phyloP scores from a whole-genome alignment of 192 early-diverging fungal species.

The Diversispora eburnea region DNA sequence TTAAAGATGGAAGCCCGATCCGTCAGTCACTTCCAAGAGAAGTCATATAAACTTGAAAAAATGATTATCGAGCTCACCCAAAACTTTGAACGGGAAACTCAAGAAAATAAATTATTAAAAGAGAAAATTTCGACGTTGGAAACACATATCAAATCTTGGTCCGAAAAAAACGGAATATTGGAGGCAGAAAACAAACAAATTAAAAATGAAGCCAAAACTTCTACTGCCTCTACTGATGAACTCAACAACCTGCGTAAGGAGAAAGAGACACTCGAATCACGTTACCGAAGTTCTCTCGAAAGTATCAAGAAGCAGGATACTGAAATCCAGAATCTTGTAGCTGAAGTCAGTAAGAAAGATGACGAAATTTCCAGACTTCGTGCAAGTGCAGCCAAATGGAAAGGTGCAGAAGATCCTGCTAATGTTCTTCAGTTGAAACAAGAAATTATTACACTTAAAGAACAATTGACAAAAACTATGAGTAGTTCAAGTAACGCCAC shows the following conservation, averaged over 20 bases:
- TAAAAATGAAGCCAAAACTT: slow-evolving; percentile 47
- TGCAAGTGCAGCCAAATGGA: slow-evolving; percentile 42
- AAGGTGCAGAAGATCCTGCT: slow-evolving; percentile 59
- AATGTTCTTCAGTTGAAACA: slow-evolving; percentile 61
- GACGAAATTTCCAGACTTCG: slow-evolving; percentile 64
- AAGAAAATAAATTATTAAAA: slow-evolving; percentile 63
- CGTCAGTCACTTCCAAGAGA: slow-evolving; percentile 90
- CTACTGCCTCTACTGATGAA: slow-evolving; percentile 61
- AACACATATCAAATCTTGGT: slow-evolving; percentile 60
- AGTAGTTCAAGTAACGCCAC: slow-evolving; percentile 37
- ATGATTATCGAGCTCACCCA: slow-evolving; percentile 96
- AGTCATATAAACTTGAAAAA: slow-evolving; percentile 89
- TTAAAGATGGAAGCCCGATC: slow-evolving; percentile 84
- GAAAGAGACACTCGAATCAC: slow-evolving; percentile 55
- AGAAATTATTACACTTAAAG: slow-evolving; percentile 65
- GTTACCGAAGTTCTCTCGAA: slow-evolving; percentile 56
- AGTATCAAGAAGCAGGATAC: slow-evolving; percentile 60
- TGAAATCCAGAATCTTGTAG: slow-evolving; percentile 56
- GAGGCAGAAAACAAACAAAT: slow-evolving; percentile 54
- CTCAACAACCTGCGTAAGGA: slow-evolving; percentile 53
- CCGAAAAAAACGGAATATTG: slow-evolving; percentile 67
- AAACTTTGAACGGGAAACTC: slow-evolving; percentile 57
- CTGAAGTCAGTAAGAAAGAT: slow-evolving; percentile 53
- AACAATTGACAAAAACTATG: slow-evolving; percentile 69
- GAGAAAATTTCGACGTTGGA: slow-evolving; percentile 62